Conservation (phyloP, 1,284 basidiomycete species). For the Puccinia coronata region DNA sequence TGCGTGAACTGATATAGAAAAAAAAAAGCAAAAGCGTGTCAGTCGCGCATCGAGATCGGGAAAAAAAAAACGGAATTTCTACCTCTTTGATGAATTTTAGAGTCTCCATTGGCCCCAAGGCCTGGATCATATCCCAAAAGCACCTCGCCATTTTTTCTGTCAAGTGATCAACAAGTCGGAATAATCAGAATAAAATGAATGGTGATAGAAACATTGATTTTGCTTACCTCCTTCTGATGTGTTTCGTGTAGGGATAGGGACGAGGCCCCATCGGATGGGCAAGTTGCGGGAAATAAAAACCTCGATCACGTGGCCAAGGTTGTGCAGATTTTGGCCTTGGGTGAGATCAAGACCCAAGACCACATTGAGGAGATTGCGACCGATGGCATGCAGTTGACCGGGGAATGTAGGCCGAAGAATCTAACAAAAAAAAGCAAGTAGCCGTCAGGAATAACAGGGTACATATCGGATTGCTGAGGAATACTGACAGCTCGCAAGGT, state of each 20-base stretch:
- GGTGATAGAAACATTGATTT: not conserved
- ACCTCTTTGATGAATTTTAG: slow-evolving; percentile 42
- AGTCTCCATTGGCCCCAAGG: slow-evolving; percentile 33
- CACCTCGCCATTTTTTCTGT: slow-evolving; percentile 33
- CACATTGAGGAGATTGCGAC: slow-evolving; percentile 76
- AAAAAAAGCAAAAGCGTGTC: not conserved
- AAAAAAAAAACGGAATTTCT: not conserved
- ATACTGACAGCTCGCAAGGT: slow-evolving; percentile 64
- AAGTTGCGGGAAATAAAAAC: slow-evolving; percentile 71
- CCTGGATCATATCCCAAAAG: slow-evolving; percentile 31
- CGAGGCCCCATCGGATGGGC: slow-evolving; percentile 79
- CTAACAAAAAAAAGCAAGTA: slow-evolving; percentile 60
- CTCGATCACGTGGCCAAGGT: slow-evolving; percentile 68
- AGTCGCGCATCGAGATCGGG: not conserved
- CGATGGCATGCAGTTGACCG: slow-evolving; percentile 73
- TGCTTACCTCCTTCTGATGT: slow-evolving; percentile 63
- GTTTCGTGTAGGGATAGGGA: slow-evolving; percentile 66
- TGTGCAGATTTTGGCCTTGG: slow-evolving; percentile 65
- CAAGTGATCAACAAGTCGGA: not conserved
- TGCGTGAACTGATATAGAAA: slow-evolving; percentile 10
- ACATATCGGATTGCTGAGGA: slow-evolving; percentile 40
- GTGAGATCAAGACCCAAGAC: slow-evolving; percentile 78
- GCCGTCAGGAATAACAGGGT: not conserved
- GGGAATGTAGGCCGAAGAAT: slow-evolving; percentile 71
- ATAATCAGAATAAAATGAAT: not conserved